Base-by-base conservation (phyloP, 345 rosid genomes). In the Luvunga scandens region DNA sequence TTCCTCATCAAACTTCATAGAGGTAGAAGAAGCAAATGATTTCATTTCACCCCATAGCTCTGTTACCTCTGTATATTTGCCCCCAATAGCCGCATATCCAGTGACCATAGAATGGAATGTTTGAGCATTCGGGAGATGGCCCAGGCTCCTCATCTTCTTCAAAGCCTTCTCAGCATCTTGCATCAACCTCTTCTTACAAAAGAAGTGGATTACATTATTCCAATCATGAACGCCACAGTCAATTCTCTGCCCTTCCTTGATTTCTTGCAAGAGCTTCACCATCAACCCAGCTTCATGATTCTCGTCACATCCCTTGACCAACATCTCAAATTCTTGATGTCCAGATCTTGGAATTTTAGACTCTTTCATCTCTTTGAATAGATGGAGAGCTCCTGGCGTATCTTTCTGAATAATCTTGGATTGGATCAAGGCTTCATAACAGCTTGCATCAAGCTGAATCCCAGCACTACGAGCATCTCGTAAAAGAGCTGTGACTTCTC, bases 1-100 rank as follows among this genome's bases (percentile, higher is more conserved):
- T 80, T 96, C 99, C 79, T 96, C 95, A 80, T 96, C 99, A 85
- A 96, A 94, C 77, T 81, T 91, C 89, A 96, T 86, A 16, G 84
- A 76, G 72, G 92, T 84, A 53, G 97, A 69, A 72, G 87, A 81
- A 80, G 92, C 90, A 81, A 91, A 80, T 25, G 92, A 84, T 81
- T 92, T 96, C 99, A 96, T 92, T 85, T 94, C 97, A 64, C 99
- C 97, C 98, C 99, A 96, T 7, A 92, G 84, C 80, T 94, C 97
- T 12, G 99, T 85, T 42, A 96, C 99, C 87, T 96, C 98, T 4
- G 80, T 79, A 66, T 96, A 96, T 74, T 96, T 96, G 16, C 95
- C 92, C 64, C 97, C 97, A 33, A 92, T 70, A 48, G 99, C 95
- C 64, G 99, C 97, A 71, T 92, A 92, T 16, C 93, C 97, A 7